Base-by-base conservation (phyloP, 2,329 filamentous ascomycete genomes). In the Talaromyces pinophilus region DNA sequence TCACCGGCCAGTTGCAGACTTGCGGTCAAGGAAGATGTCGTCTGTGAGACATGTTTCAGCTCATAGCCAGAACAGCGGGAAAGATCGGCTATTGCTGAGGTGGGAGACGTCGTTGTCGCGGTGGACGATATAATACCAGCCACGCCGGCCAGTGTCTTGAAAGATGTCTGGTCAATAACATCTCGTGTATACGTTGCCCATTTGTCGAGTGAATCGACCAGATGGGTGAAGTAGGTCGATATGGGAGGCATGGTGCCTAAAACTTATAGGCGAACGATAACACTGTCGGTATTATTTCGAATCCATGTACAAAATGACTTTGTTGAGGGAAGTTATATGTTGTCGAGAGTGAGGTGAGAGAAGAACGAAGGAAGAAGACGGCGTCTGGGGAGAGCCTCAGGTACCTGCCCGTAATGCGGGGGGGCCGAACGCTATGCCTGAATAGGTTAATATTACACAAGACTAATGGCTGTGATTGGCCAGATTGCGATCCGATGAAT, bases 1-100 rank as follows among this genome's bases (percentile, higher is more conserved):
- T 82, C 72, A 0, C 91, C 92, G 6, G 90, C 89, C 10, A 96
- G 83, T 1, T 79, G 83, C 59, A 96, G 81, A 69, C 90, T 84
- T 1, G 92, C 92, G 0, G 86, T 90, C 13, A 67, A 19, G 3
- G 65, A 67, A 25, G 65, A 42, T n/a, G 60, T 10, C 15, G 65
- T 59, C 30, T 22, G 54, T 19, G 73, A 69, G 17, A 80, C 69
- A 67, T 79, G 78, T 15, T 71, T 72, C 22, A 73, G 75, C 25
- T 70, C 74, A 67, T 81, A 81, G 17, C 79, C 78, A 30, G 79
- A 76, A 61, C 79, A 81, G 7, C 35, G 52, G 7, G 44, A 30
- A 4, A 63, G 19, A 40, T 35, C 62, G 30, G 54, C 46, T 28
- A 46, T 40, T 15, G 38, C 22, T n/a, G 50, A 30, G 50, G 50